Percentiles rank a stretch among this genome's conserved stretches.
Evolutionary conservation across 495 filamentous ascomycete species (phyloP).

Genomic region (Trichocladium antarcticum): DNA sequence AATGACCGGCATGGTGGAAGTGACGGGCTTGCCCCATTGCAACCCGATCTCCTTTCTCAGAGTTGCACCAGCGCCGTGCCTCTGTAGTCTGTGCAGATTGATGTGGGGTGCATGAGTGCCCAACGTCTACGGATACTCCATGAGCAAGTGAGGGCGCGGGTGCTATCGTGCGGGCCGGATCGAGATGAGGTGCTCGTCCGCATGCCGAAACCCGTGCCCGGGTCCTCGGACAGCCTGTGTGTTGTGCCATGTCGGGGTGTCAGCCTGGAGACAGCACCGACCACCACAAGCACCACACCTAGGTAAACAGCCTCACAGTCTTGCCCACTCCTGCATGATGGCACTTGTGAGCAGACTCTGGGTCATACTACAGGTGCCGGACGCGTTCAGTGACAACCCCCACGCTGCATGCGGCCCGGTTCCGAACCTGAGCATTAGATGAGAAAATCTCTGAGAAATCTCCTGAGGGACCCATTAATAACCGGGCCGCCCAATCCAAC

Average conservation of each 20-base stretch:
- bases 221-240: too few species aligned
- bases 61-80: neutral
- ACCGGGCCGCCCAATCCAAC: neutral
- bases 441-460: constrained; percentile 3
- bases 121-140: constrained; percentile 4
- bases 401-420: neutral
- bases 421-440: too few species aligned
- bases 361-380: too few species aligned
- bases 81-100: neutral
- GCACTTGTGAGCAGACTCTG: neutral
- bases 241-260: too few species aligned
- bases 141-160: neutral
- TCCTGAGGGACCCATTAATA: neutral
- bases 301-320: too few species aligned
- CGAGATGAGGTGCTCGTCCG: too few species aligned
- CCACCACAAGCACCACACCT: too few species aligned
- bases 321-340: too few species aligned
- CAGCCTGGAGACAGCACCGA: too few species aligned
- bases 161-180: neutral
- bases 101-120: constrained; percentile 13
- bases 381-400: neutral
- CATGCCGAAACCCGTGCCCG: too few species aligned
- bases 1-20: neutral
- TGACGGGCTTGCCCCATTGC: neutral
- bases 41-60: constrained; percentile 4